These are phyloP conservation scores for Glycyrrhiza uralensis DNA, from an alignment of 306 rosid genomes.

Conservation along the genomic window DNA sequence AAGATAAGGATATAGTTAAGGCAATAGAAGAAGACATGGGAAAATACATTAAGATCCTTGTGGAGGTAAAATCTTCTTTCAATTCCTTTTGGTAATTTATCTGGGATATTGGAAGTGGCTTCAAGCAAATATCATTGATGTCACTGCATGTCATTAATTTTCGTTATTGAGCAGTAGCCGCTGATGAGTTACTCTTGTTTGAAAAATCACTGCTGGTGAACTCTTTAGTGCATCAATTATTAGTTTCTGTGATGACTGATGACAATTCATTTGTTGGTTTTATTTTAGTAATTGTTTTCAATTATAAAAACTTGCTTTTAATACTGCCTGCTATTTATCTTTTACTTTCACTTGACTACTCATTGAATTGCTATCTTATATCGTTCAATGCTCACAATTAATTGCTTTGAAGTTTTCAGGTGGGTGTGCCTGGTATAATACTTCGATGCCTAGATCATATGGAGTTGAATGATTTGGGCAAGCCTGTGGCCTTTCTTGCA, in stretches of 20 bases:
- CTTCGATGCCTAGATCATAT: slow-evolving; percentile 70
- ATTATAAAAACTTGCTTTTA: neutral
- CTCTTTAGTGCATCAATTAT: neutral
- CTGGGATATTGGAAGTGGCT: neutral
- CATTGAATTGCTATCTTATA: neutral
- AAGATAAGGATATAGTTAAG: slow-evolving; percentile 72
- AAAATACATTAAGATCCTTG: slow-evolving; percentile 68
- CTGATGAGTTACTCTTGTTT: neutral
- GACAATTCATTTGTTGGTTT: neutral
- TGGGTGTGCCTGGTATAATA: slow-evolving; percentile 69
- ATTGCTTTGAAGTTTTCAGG: slow-evolving; percentile 55
- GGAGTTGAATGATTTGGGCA: slow-evolving; percentile 68
- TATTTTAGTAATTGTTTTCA: neutral
- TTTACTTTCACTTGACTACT: neutral
- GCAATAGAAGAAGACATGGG: slow-evolving; percentile 87
- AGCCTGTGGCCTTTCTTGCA: slow-evolving; percentile 91
- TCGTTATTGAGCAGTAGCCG: slow-evolving; percentile 16
- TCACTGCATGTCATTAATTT: neutral
- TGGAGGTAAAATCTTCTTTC: slow-evolving; percentile 59
- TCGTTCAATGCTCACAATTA: neutral
- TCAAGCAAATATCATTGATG: neutral
- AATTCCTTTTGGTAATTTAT: slow-evolving; percentile 2
- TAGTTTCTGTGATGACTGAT: neutral
- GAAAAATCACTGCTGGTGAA: neutral
- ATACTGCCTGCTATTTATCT: neutral